Evolutionary conservation across 106 monocot genomes (phyloP).

Genomic region (Dendrobium officinale): DNA sequence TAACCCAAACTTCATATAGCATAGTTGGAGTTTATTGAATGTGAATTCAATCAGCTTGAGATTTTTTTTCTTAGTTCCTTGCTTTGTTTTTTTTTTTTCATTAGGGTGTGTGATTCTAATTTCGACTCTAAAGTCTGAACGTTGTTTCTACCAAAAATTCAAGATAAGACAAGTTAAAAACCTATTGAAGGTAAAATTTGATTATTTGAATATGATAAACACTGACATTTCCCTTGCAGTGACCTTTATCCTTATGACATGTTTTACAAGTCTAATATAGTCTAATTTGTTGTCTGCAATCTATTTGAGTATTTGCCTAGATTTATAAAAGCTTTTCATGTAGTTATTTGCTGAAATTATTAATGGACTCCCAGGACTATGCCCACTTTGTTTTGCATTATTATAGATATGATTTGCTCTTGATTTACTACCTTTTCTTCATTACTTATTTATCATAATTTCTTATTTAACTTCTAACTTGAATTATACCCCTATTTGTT

Average conservation of each 20-base stretch:
- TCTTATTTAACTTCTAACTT: neutral
- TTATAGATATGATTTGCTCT: neutral
- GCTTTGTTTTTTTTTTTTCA: neutral
- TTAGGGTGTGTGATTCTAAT: neutral
- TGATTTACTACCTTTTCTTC: neutral
- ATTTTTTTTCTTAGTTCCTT: neutral
- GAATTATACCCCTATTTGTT: neutral
- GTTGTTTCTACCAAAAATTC: neutral
- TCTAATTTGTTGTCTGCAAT: neutral
- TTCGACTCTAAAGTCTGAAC: neutral
- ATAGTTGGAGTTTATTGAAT: neutral
- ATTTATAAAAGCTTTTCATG: neutral
- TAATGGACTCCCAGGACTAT: neutral
- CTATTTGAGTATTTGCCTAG: neutral
- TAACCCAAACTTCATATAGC: neutral
- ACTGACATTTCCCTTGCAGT: neutral
- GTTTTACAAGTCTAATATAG: neutral
- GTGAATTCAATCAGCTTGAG: neutral
- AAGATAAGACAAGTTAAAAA: neutral
- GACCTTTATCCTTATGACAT: neutral
- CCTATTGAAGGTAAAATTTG: neutral
- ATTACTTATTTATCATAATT: neutral
- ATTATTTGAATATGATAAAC: neutral
- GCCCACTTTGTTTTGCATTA: neutral
- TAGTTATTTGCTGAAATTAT: neutral